These are phyloP conservation scores for Sonneratia alba DNA, from an alignment of 345 rosid genomes.

Conservation along the genomic window DNA sequence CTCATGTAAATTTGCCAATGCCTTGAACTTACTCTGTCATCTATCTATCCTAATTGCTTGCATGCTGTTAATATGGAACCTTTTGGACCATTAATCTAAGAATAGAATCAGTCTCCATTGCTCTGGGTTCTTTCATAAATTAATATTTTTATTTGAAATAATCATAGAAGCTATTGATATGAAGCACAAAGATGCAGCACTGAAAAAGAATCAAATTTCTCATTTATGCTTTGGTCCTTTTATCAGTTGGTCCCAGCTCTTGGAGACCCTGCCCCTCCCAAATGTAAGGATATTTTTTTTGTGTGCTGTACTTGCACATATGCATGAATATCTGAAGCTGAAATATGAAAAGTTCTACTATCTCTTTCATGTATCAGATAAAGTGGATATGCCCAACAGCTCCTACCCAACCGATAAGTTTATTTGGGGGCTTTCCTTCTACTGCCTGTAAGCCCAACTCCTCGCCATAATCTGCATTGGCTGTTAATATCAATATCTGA, in stretches of 20 bases:
- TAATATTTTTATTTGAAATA: background rate
- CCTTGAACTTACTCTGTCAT: background rate
- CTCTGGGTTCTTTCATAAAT: background rate
- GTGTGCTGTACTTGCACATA: background rate
- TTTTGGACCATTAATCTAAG: background rate
- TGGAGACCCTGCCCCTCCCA: slow-evolving; percentile 89
- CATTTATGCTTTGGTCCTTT: slow-evolving; percentile 23
- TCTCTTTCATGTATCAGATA: slow-evolving; percentile 39
- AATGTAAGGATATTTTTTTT: slow-evolving; percentile 44
- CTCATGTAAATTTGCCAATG: background rate
- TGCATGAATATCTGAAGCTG: background rate
- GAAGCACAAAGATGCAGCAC: background rate
- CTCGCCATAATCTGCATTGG: background rate
- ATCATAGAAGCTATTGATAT: background rate
- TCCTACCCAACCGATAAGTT: slow-evolving; percentile 72
- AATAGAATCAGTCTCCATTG: background rate
- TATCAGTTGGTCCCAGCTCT: slow-evolving; percentile 97
- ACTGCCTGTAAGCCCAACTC: slow-evolving; percentile 73
- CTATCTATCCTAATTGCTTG: background rate
- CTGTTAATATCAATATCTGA: background rate
- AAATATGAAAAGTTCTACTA: background rate
- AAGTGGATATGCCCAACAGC: slow-evolving; percentile 99
- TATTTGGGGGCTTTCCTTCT: slow-evolving; percentile 96
- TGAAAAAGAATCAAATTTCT: slow-evolving; percentile 1
- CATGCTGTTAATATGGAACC: background rate